Evolutionary conservation across 1,284 basidiomycete genomes (phyloP), one percentile per base, ranked within the genome.

Genomic region (Trichosporon sp.): DNA sequence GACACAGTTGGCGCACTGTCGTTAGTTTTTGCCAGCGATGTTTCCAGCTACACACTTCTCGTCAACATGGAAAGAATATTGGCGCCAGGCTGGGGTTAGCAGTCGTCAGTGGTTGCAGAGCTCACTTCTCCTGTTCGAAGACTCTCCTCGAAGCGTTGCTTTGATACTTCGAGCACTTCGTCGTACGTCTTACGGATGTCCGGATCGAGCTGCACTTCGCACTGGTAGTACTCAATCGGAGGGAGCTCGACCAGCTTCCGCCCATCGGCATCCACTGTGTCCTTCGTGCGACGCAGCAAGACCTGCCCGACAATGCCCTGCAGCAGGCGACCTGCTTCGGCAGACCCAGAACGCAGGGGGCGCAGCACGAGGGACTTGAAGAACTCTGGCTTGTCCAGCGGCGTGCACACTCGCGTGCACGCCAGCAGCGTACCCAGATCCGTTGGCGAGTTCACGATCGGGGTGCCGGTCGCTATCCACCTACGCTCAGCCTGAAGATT

Each of bases 281-380:
- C 92, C 82, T 95, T 95, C 3, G 92, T 94, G 40, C 93, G 88
- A 4, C 93, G 90, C 63, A 96, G 90, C 68, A 93, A 92, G 14
- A 90, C 87, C 35, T 92, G 91, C 61, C 86, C 89, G 88, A 96
- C 93, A n/a, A 96, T 83, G 3, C 91, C 92, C 90, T 90, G 87
- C n/a, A 94, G 84, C 4, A 94, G 82, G 75, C 90, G 90, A 26
- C 87, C 89, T 6, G 92, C 92, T 40, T 85, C 77, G 0, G 89
- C 86, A 66, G 89, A 86, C 14, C 90, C 91, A 43, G 89, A 84
- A 75, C 90, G 91, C 67, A 94, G 80, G 2, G 91, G 91, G 6
- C 91, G 88, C 21, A 92, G 82, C 11, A 93, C 84, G 19, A 93
- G 85, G 4, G 90, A 86, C 77, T 92, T 92, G 85, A 90, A 95